Evolutionary conservation across 2,329 filamentous ascomycete species (phyloP).

Genomic region (Colletotrichum melonis): DNA sequence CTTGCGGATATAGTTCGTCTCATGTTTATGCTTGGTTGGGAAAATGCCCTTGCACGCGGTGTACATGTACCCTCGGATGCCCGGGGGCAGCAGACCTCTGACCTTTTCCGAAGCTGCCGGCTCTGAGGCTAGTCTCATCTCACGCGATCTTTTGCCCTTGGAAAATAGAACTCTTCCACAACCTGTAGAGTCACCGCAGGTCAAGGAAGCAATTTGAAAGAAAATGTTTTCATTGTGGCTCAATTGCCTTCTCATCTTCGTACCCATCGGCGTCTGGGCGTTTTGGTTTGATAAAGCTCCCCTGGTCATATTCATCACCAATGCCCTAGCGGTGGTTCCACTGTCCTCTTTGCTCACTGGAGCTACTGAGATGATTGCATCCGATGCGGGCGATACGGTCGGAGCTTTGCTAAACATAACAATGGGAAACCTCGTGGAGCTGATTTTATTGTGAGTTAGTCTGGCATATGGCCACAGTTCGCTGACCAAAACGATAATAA

Average conservation of each 20-base stretch:
- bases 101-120: slow-evolving; percentile 9
- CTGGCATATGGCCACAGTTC: slow-evolving; percentile 8
- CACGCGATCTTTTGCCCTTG: neutral
- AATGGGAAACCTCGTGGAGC: slow-evolving; percentile 71
- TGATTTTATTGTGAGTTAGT: slow-evolving; percentile 66
- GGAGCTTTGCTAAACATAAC: slow-evolving; percentile 72
- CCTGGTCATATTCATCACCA: slow-evolving; percentile 65
- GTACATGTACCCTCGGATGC: neutral
- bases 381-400: slow-evolving; percentile 66
- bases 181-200: neutral
- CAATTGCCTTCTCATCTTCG: slow-evolving; percentile 75
- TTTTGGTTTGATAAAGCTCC: slow-evolving; percentile 53
- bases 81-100: neutral
- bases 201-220: neutral
- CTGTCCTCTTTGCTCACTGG: slow-evolving; percentile 67
- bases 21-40: neutral
- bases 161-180: neutral
- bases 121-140: neutral
- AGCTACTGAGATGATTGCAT: slow-evolving; percentile 70
- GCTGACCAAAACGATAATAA: neutral
- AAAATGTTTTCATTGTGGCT: slow-evolving; percentile 59
- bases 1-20: neutral
- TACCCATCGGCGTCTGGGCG: slow-evolving; percentile 74
- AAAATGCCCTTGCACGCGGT: neutral
- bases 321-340: slow-evolving; percentile 70